Conservation (phyloP, 1,139 yeast species). For the Scheffersomyces quercinus region DNA sequence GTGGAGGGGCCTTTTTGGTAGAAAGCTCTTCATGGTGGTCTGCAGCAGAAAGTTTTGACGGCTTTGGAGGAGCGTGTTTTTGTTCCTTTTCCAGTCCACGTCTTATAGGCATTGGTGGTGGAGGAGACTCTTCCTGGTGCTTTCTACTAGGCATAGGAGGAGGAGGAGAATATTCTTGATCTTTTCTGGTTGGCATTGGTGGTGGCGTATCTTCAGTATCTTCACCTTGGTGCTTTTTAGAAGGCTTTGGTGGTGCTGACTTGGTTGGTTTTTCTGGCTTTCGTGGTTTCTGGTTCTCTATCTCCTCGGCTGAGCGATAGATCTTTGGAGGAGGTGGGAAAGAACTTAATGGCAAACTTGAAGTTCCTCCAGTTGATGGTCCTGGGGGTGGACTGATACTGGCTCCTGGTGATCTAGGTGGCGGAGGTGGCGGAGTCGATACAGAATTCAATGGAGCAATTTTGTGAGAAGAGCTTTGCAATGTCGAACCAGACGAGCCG, state of each 20-base stretch:
- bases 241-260: slow-evolving; percentile 6
- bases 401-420: not conserved
- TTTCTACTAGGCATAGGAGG: not conserved
- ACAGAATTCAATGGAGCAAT: not conserved
- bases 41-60: no score
- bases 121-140: no score
- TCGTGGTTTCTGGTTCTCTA: slow-evolving; percentile 6
- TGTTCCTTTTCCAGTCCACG: no score
- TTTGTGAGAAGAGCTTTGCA: not conserved
- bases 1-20: no score
- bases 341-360: not conserved
- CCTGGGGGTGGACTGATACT: no score
- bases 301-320: no score
- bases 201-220: not conserved
- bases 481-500: not conserved
- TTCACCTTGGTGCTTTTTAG: slow-evolving; percentile 11
- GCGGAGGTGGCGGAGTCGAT: not conserved
- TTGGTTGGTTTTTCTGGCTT: slow-evolving; percentile 10
- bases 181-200: not conserved
- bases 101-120: no score
- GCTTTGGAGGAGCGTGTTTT: no score
- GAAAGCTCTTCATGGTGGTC: no score
- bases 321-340: slow-evolving; percentile 9
- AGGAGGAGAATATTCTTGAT: not conserved
- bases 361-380: not conserved